Evolutionary conservation across 2,329 filamentous ascomycete species (phyloP), one percentile per base, ranked within the genome.

Genomic region (Sphaerulina populicola): DNA sequence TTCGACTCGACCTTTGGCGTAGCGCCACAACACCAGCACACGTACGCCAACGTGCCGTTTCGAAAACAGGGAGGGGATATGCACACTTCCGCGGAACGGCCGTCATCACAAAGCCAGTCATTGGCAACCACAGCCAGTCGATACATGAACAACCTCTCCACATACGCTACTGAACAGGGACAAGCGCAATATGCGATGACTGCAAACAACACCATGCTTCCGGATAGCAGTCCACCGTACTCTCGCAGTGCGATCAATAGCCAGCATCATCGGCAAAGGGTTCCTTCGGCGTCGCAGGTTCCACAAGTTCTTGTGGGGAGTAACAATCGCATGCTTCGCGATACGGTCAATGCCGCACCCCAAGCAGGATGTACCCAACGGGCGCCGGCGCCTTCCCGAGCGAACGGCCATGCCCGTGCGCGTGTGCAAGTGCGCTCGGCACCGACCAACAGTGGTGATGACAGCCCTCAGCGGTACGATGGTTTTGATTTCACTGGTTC

Each of bases 371-470:
- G 18, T n/a, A 36, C 12, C 6, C 29, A 27, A 21, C 37, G 37
- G 14, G 38, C 14, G 10, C 29, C 29, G 18, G 23, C 37, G 3
- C 5, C 46, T 21, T 10, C 29, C 14, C 37, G 38, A 41, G 11
- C 15, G 8, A 37, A 42, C 6, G 38, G 36, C 12, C 37, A 14
- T 18, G 5, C 38, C 10, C 37, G 46, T 33, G 10, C 46, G 12
- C 46, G 46, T 11, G 46, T 48, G 37, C 46, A 48, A 21, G 46
- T 42, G 10, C 37, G 46, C 11, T 12, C 29, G 10, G 37, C 29
- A 14, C 46, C 46, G n/a, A 27, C 27, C 11, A 41, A 14, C 15
- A 36, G 37, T 5, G 31, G 38, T 18, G 38, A 27, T 18, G 14
- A 12, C n/a, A 44, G 30, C 15, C 30, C 37, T 11, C 38, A 18